Evolutionary conservation across 2,329 filamentous ascomycete genomes (phyloP), one percentile per base, ranked within the genome.

Genomic region (Colletotrichum zoysiae): DNA sequence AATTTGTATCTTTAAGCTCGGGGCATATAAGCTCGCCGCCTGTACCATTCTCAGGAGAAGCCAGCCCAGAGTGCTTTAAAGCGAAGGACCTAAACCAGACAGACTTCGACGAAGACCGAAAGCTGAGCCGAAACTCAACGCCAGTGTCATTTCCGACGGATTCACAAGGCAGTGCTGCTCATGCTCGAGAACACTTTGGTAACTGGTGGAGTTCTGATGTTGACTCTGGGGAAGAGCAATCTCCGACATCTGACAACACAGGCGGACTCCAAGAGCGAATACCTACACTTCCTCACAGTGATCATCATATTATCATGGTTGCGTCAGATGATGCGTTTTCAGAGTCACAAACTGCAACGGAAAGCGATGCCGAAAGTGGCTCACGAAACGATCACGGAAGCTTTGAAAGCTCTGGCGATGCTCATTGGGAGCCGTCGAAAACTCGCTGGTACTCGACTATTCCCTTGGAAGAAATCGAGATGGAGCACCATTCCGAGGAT

Each of bases 341-440:
- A 38, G 16, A 16, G 38, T 20, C 26, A 7, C 38, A 18, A 8
- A 33, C 42, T 14, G 33, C 33, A n/a, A 18, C n/a, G 50, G 46
- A 18, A n/a, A 30, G n/a, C 11, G 35, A 53, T 42, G 56, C 16
- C 42, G 35, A 26, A 26, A 42, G n/a, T 30, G 18, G n/a, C 14
- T 42, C 38, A 58, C 38, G 9, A 2, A 58, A 42, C 35, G n/a
- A 40, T 14, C n/a, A 18, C 2, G n/a, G 38, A 16, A 18, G n/a
- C 23, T 20, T 26, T 42, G n/a, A 42, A 26, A 38, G 56, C 6
- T 58, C n/a, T 42, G 20, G 18, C n/a, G 56, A 58, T 30, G 23
- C 20, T 26, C 42, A 42, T 58, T 58, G 56, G 35, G 56, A 42
- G 40, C n/a, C n/a, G 56, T 58, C 56, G n/a, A 35, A 58, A 58